These are phyloP conservation scores for Amanita thiersii DNA, from an alignment of 768 basidiomycete genomes.

Conservation along the genomic window DNA sequence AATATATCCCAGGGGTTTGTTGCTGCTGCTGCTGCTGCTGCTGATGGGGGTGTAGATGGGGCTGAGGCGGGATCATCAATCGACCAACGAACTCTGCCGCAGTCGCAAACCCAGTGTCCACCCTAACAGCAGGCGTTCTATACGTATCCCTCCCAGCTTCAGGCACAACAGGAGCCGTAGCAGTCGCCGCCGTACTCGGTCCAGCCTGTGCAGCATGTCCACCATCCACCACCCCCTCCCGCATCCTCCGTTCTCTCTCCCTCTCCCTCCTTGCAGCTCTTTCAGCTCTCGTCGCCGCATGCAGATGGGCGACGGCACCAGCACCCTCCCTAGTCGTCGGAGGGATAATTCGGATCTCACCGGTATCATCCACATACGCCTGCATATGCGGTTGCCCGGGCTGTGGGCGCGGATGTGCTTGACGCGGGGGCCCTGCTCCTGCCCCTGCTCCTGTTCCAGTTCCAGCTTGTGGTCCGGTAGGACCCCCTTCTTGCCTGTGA, in stretches of 20 bases:
- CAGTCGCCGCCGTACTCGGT: background rate
- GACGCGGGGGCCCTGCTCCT: too few species aligned
- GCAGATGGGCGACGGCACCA: background rate
- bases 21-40: background rate
- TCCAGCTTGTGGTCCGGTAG: background rate
- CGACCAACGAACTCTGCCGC: background rate
- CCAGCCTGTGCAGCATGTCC: background rate
- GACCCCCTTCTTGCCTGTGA: conserved; percentile 1
- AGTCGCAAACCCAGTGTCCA: background rate
- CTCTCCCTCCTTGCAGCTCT: conserved; percentile 7
- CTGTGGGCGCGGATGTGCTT: background rate
- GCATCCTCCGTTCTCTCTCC: conserved; percentile 3
- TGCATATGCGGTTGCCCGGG: conserved; percentile 1
- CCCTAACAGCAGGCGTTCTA: background rate
- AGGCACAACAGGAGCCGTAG: background rate
- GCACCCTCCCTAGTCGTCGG: background rate
- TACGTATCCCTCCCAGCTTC: background rate
- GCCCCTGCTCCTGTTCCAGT: too few species aligned
- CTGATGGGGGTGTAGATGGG: background rate
- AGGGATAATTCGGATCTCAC: background rate
- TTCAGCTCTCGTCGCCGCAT: conserved; percentile 4
- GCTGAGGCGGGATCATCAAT: background rate
- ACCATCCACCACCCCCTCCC: too few species aligned
- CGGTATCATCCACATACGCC: background rate
- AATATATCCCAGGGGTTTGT: background rate